These are phyloP conservation scores for Aristolochia fimbriata DNA, from an alignment of 164 flowering plant genomes.

Conservation along the genomic window DNA sequence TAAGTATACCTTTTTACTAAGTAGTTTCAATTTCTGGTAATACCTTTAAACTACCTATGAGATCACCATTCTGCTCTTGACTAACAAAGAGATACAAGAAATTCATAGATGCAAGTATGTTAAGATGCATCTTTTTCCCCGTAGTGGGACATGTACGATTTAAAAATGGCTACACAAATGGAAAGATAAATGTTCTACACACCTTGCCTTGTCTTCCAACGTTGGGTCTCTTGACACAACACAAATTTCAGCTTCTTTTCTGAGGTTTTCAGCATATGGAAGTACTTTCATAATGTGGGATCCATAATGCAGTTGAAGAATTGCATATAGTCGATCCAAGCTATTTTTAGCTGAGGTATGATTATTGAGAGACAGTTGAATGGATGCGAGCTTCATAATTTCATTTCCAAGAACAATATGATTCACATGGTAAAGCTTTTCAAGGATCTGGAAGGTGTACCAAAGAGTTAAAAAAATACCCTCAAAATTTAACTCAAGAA, in stretches of 20 bases:
- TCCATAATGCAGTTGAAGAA: slow-evolving; percentile 57
- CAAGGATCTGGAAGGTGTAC: slow-evolving; percentile 47
- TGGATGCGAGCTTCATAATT: slow-evolving; percentile 60
- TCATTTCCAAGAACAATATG: slow-evolving; percentile 81
- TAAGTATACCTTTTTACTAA: too few relatives aligned
- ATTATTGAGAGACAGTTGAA: slow-evolving; percentile 42
- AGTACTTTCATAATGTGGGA: slow-evolving; percentile 37
- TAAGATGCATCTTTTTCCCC: too few relatives aligned
- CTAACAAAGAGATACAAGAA: too few relatives aligned
- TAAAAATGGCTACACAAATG: too few relatives aligned
- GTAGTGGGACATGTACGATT: too few relatives aligned
- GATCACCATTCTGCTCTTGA: too few relatives aligned
- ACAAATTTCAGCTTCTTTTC: slow-evolving; percentile 12
- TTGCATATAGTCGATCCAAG: slow-evolving; percentile 25
- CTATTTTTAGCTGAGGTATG: slow-evolving; percentile 20
- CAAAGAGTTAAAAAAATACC: not conserved
- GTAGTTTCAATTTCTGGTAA: too few relatives aligned
- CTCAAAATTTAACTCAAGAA: not conserved
- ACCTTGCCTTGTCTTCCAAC: too few relatives aligned
- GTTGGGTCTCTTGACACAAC: too few relatives aligned
- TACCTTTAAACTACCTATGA: too few relatives aligned
- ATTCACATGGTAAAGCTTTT: slow-evolving; percentile 50
- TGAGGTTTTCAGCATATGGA: slow-evolving; percentile 38
- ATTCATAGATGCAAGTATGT: too few relatives aligned
- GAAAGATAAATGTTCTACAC: too few relatives aligned